Base-by-base conservation (phyloP, 1,284 basidiomycete genomes). In the Trichosporon sp. region DNA sequence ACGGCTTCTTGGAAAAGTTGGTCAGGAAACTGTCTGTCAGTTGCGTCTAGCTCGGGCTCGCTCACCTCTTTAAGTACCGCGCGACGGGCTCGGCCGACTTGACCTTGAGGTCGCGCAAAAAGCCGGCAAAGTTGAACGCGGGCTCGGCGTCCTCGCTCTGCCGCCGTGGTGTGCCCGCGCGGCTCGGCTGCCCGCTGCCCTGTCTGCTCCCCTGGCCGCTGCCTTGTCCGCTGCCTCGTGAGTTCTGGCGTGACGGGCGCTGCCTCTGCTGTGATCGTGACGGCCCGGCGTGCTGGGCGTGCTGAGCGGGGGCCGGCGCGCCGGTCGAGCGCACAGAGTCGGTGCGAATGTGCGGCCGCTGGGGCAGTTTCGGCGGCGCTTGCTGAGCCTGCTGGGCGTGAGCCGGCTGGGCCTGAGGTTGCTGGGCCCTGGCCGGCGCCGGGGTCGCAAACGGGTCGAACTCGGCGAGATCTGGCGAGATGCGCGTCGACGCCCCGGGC, bases 21-120 rank as follows among this genome's bases (percentile, higher is more conserved):
- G 90, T 91, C 78, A 98, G 81, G 77, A 99, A 93, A 70, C 91
- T 96, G 74, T 13, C 65, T 32, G 53, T 68, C 34, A 73, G 62
- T 51, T 47, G 12, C 12, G 3, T 88, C 75, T 25, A 25, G 13
- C 18, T 38, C n/a, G 5, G 9, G 18, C 18, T 23, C 11, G 65
- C 81, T 83, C 63, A 94, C 94, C 93, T 95, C 84, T 91, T 89
- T 70, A 93, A 87, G 84, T 92, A 97, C 83, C 91, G 93, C 58
- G 91, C 93, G 23, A 96, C 91, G 3, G 93, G 92, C 68, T 96
- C 95, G 6, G 93, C 92, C 64, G 87, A 85, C 80, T 89, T 90
- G 67, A 86, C 84, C 83, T 94, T 91, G 87, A 98, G 92, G 82
- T 98, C 93, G 78, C 94, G 92, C 72, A 97, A 83, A 80, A 98